Percentiles rank a stretch among this genome's conserved stretches.
phyloP scores from a whole-genome alignment of 2,329 filamentous ascomycete species.

The Daldinia sp. region DNA sequence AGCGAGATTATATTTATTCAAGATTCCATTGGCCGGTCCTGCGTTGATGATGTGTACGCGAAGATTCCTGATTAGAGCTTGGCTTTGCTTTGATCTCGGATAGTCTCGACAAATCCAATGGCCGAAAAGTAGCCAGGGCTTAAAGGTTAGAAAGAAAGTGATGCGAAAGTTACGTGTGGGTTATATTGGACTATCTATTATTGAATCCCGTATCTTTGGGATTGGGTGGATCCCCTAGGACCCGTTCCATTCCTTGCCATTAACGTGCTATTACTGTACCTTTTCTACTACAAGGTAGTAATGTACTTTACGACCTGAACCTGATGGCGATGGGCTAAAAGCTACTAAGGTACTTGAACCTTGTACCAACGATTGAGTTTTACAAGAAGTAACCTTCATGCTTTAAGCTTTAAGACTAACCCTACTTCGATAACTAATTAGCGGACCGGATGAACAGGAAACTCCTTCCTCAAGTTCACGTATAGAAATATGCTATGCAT shows the following conservation, averaged over 20 bases:
- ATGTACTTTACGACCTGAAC: too few relatives aligned
- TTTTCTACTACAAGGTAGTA: too few relatives aligned
- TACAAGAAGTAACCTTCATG: not conserved
- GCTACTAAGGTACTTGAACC: not conserved
- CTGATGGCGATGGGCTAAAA: not conserved
- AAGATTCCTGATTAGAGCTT: constrained; percentile 27
- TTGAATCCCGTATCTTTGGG: constrained; percentile 37
- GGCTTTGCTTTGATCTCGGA: constrained; percentile 14
- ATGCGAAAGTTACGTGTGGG: constrained; percentile 35
- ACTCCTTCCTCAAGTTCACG: not conserved
- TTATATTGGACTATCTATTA: constrained; percentile 20
- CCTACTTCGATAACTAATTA: not conserved
- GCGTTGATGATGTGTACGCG: constrained; percentile 16
- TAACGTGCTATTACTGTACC: constrained; percentile 17
- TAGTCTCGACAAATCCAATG: constrained; percentile 2
- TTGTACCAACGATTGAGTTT: too few relatives aligned
- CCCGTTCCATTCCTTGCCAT: constrained; percentile 14
- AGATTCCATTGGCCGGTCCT: constrained; percentile 22
- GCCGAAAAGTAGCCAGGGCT: constrained; percentile 21
- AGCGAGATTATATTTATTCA: constrained; percentile 20
- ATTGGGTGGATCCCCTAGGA: constrained; percentile 6
- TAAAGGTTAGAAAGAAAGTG: constrained; percentile 18
- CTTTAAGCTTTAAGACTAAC: not conserved
- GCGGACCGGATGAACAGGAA: not conserved
- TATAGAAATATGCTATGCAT: constrained; percentile 15